phyloP scores from a whole-genome alignment of 2,329 filamentous ascomycete genomes.

The Helotiales sp. region DNA sequence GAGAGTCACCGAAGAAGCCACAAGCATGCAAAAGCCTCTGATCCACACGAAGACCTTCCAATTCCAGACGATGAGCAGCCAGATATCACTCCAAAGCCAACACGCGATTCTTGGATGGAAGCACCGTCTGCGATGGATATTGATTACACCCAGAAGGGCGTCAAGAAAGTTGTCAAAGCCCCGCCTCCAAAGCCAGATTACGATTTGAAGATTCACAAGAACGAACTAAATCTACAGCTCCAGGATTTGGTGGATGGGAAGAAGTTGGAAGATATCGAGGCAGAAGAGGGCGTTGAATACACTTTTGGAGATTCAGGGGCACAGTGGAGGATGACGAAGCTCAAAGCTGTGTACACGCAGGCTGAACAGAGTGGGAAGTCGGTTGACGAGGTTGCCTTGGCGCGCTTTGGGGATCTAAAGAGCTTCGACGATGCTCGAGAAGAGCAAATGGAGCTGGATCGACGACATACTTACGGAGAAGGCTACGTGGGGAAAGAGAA shows the following conservation, averaged over 20 bases:
- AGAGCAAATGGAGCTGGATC: slow-evolving; percentile 88
- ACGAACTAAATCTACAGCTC: slow-evolving; percentile 79
- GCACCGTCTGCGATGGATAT: slow-evolving; percentile 80
- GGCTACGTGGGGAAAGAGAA: slow-evolving; percentile 86
- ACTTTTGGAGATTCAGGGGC: slow-evolving; percentile 88
- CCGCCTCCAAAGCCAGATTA: slow-evolving; percentile 40
- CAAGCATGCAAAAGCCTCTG: slow-evolving; percentile 50
- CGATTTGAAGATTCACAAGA: slow-evolving; percentile 64
- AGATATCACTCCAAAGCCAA: slow-evolving; percentile 39
- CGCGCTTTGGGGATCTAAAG: slow-evolving; percentile 79
- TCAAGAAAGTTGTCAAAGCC: slow-evolving; percentile 57
- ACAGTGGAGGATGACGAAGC: slow-evolving; percentile 95
- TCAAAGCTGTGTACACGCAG: slow-evolving; percentile 81
- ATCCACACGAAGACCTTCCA: slow-evolving; percentile 57
- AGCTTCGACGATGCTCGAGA: slow-evolving; percentile 93
- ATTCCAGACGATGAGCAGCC: slow-evolving; percentile 56
- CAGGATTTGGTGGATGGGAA: slow-evolving; percentile 62
- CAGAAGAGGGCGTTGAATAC: slow-evolving; percentile 72
- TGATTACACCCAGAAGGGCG: slow-evolving; percentile 75
- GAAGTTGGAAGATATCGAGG: slow-evolving; percentile 54
- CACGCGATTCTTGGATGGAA: slow-evolving; percentile 94
- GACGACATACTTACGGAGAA: slow-evolving; percentile 80
- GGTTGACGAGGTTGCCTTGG: slow-evolving; percentile 81
- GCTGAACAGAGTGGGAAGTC: slow-evolving; percentile 74
- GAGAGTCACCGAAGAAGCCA: slow-evolving; percentile 40